phyloP scores from a whole-genome alignment of 345 rosid genomes.

The Arabidopsis arenosa region DNA sequence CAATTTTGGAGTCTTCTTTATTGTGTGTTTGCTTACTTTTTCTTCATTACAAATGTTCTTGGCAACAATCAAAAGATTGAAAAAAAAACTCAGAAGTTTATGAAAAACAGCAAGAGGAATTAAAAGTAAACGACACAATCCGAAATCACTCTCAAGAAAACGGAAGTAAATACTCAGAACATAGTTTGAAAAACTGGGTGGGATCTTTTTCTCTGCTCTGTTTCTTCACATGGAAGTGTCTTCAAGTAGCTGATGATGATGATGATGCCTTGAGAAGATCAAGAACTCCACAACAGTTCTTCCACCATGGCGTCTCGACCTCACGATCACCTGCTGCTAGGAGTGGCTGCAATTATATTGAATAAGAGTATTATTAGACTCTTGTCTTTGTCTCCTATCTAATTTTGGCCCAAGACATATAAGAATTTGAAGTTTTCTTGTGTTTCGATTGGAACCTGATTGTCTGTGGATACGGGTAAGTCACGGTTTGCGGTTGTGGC shows the following conservation, averaged over 20 bases:
- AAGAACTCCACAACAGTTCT: constrained; percentile 42
- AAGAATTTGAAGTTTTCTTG: not conserved
- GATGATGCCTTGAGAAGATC: constrained; percentile 38
- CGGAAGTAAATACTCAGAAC: constrained; percentile 2
- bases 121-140: not conserved
- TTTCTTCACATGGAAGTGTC: constrained; percentile 23
- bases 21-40: constrained; percentile 26
- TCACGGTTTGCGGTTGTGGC: constrained; percentile 26
- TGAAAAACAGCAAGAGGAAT: constrained; percentile 15
- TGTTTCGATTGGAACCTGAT: constrained; percentile 33
- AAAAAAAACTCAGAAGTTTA: constrained; percentile 7
- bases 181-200: constrained; percentile 1
- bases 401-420: not conserved
- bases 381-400: not conserved
- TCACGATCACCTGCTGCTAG: constrained; percentile 21
- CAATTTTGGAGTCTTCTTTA: constrained; percentile 19
- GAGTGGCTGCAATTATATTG: constrained; percentile 41
- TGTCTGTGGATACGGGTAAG: constrained; percentile 36
- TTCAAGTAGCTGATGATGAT: constrained; percentile 29
- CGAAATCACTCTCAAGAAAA: constrained; percentile 15
- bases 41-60: constrained; percentile 25
- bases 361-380: not conserved
- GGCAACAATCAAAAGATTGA: constrained; percentile 36
- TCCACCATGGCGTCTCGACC: constrained; percentile 43
- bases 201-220: not conserved